Conservation (phyloP, 179 eudicot genomes). For the Vitellaria paradoxa region DNA sequence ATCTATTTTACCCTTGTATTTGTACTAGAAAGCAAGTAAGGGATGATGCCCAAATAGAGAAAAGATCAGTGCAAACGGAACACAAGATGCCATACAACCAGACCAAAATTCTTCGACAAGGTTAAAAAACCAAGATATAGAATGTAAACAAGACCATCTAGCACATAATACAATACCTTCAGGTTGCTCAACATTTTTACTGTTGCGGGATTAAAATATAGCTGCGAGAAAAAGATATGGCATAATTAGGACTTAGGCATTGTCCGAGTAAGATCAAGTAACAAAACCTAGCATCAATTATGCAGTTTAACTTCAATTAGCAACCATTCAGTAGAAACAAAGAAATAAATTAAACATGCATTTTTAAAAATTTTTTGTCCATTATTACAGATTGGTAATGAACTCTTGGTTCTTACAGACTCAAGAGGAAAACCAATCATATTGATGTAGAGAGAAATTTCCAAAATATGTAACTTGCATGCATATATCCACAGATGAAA, state of each 20-base stretch:
- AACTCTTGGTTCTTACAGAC: neutral
- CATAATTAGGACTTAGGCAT: neutral
- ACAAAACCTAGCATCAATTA: neutral
- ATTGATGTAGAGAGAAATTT: neutral
- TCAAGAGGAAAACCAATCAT: neutral
- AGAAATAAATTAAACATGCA: neutral
- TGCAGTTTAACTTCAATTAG: neutral
- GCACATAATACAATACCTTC: slow-evolving; percentile 35
- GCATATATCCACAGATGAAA: neutral
- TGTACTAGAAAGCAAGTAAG: too few relatives aligned
- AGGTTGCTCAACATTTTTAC: slow-evolving; percentile 71
- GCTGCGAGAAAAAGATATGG: slow-evolving; percentile 26
- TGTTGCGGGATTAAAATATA: slow-evolving; percentile 66
- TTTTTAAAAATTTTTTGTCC: neutral
- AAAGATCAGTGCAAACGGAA: too few relatives aligned
- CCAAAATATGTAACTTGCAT: neutral
- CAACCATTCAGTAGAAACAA: neutral
- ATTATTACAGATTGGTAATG: neutral
- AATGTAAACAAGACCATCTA: neutral
- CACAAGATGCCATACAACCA: neutral
- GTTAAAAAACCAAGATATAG: neutral
- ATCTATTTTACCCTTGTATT: too few relatives aligned
- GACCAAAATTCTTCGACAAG: neutral
- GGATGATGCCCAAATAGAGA: too few relatives aligned
- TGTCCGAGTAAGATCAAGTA: neutral